These are phyloP conservation scores for Exutisphaerella laricina DNA, from an alignment of 2,329 filamentous ascomycete species.

Conservation along the genomic window DNA sequence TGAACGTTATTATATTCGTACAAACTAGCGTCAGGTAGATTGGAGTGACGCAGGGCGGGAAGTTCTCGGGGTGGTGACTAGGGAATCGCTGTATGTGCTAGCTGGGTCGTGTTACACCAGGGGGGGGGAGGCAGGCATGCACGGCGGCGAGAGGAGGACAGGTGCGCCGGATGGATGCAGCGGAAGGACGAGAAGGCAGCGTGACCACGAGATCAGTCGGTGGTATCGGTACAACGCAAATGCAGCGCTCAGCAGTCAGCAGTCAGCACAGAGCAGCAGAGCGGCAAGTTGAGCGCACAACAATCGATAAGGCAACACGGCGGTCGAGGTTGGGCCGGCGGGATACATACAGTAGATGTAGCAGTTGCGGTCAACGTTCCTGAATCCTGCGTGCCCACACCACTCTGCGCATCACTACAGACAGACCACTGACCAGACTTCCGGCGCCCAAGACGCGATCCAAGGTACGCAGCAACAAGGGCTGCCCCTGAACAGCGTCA, in stretches of 20 bases:
- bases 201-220: not conserved
- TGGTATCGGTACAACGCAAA: too few relatives aligned
- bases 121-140: too few relatives aligned
- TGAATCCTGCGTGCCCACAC: not conserved
- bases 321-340: not conserved
- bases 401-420: too few relatives aligned
- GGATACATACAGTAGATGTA: constrained; percentile 5
- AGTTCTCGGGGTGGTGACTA: constrained; percentile 1
- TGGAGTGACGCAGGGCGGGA: constrained; percentile 9
- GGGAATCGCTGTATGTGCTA: constrained; percentile 2
- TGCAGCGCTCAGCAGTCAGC: too few relatives aligned
- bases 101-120: not conserved
- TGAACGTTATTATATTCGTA: constrained; percentile 7
- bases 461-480: constrained; percentile 8
- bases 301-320: constrained; percentile 3
- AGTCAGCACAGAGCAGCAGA: too few relatives aligned
- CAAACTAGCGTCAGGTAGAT: constrained; percentile 9
- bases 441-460: constrained; percentile 11
- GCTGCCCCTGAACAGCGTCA: constrained; percentile 6
- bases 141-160: too few relatives aligned
- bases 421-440: constrained; percentile 12
- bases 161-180: constrained; percentile 7
- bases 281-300: too few relatives aligned
- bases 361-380: constrained; percentile 14
- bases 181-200: constrained; percentile 1